Evolutionary conservation across 768 basidiomycete genomes (phyloP).

Genomic region (Hericium rajendrae): DNA sequence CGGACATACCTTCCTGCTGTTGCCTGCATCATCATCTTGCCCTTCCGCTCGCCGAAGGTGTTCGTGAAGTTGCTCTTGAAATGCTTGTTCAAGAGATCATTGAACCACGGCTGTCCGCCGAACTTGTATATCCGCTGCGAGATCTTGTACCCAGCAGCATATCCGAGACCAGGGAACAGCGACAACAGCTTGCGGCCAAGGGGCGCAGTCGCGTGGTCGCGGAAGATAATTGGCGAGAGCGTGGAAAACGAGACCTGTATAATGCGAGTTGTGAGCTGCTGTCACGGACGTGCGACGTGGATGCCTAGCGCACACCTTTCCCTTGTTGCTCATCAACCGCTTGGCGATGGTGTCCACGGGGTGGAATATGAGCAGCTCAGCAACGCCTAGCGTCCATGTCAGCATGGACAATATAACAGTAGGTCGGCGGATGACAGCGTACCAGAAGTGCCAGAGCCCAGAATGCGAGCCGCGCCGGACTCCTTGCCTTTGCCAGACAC

Average conservation of each 20-base stretch:
- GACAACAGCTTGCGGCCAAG: slow-evolving; percentile 66
- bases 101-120: slow-evolving; percentile 96
- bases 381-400: slow-evolving; percentile 51
- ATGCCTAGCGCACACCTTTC: slow-evolving; percentile 39
- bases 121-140: slow-evolving; percentile 95
- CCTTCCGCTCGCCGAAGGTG: slow-evolving; percentile 87
- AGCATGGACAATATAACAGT: background rate
- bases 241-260: slow-evolving; percentile 51
- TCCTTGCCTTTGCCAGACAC: slow-evolving; percentile 50
- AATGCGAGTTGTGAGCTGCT: background rate
- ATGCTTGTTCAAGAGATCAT: slow-evolving; percentile 78
- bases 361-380: slow-evolving; percentile 92
- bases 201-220: slow-evolving; percentile 65
- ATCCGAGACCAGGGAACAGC: slow-evolving; percentile 96
- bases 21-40: slow-evolving; percentile 94
- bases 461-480: slow-evolving; percentile 80
- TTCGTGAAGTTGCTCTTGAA: slow-evolving; percentile 77
- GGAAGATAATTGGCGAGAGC: slow-evolving; percentile 78
- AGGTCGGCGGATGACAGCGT: slow-evolving; percentile 15
- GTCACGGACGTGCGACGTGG: background rate
- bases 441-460: slow-evolving; percentile 93
- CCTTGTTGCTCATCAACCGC: slow-evolving; percentile 96
- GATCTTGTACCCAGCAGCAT: slow-evolving; percentile 97
- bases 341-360: slow-evolving; percentile 98
- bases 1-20: slow-evolving; percentile 74